These are phyloP conservation scores for Medakamo hakoo DNA, from an alignment of 139 green algal genomes.

Conservation along the genomic window DNA sequence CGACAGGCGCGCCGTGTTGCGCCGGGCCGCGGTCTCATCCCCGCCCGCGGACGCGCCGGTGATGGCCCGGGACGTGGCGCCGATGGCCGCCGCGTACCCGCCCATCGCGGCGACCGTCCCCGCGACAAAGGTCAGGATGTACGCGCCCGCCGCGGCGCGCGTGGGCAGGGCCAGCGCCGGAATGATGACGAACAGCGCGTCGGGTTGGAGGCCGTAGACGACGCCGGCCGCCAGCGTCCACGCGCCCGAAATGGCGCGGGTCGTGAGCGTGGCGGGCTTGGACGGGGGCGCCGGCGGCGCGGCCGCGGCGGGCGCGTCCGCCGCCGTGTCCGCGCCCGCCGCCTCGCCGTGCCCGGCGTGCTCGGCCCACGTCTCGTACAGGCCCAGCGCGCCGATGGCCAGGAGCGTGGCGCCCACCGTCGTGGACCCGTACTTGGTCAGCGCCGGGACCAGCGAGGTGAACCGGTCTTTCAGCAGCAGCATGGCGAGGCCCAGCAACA, in stretches of 20 bases:
- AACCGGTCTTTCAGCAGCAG: conserved; percentile 57
- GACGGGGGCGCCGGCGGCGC: background rate
- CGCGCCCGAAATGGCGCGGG: too few relatives aligned
- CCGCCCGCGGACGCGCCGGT: conserved; percentile 51
- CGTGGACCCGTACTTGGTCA: conserved; percentile 48
- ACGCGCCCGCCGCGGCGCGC: conserved; percentile 64
- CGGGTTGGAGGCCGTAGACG: conserved; percentile 90
- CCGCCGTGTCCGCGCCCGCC: conserved; percentile 1
- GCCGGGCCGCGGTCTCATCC: conserved; percentile 39
- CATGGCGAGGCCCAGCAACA: conserved; percentile 88
- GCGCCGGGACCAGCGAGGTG: conserved; percentile 42
- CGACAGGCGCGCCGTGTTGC: conserved; percentile 44
- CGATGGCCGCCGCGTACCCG: conserved; percentile 77
- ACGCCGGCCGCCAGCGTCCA: conserved; percentile 81
- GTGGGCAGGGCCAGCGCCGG: conserved; percentile 87
- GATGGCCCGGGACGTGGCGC: conserved; percentile 12
- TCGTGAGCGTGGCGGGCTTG: background rate
- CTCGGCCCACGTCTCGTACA: conserved; percentile 67
- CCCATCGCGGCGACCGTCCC: conserved; percentile 92
- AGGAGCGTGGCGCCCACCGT: conserved; percentile 86
- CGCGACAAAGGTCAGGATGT: conserved; percentile 86
- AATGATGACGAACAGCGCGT: conserved; percentile 91
- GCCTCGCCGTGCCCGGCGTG: conserved; percentile 8
- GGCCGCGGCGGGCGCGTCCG: background rate
- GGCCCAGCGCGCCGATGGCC: conserved; percentile 72